Conservation (phyloP, 2,329 filamentous ascomycete species). For the Cordyceps tenuipes region DNA sequence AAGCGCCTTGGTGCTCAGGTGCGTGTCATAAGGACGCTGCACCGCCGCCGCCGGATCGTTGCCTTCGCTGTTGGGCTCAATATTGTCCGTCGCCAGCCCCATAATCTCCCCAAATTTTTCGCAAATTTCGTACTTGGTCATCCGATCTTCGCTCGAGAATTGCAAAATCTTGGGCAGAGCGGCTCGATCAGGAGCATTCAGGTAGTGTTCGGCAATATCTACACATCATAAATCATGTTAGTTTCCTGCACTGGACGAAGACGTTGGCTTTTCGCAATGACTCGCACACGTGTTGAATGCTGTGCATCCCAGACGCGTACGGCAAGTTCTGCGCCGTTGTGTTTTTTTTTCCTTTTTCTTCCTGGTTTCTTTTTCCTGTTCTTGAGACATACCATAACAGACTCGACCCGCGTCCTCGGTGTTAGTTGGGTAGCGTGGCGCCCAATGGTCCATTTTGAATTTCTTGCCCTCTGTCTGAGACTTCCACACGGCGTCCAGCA, state of each 20-base stretch:
- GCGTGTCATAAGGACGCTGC: slow-evolving; percentile 78
- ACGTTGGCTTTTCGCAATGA: neutral
- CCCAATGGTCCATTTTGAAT: slow-evolving; percentile 80
- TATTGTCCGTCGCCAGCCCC: slow-evolving; percentile 59
- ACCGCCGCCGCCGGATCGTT: slow-evolving; percentile 64
- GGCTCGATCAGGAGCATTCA: slow-evolving; percentile 38
- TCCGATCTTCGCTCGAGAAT: slow-evolving; percentile 77
- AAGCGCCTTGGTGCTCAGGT: slow-evolving; percentile 69
- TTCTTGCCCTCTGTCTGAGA: slow-evolving; percentile 54
- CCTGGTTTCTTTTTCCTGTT: neutral
- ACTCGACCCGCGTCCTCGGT: slow-evolving; percentile 80
- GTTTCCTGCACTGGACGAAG: neutral
- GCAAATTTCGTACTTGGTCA: slow-evolving; percentile 88
- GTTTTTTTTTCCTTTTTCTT: slow-evolving; percentile 3
- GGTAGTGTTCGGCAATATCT: slow-evolving; percentile 67
- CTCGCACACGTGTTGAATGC: neutral
- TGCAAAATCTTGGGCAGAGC: slow-evolving; percentile 65
- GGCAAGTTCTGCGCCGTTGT: neutral
- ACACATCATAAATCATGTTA: neutral
- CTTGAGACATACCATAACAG: slow-evolving; percentile 47
- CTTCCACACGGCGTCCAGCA: slow-evolving; percentile 71
- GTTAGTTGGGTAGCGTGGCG: slow-evolving; percentile 76
- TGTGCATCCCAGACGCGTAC: neutral
- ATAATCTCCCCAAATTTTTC: slow-evolving; percentile 70
- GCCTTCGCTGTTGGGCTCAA: slow-evolving; percentile 62